Evolutionary conservation across 169 alveolate species (phyloP).

Genomic region (Cytauxzoon felis): DNA sequence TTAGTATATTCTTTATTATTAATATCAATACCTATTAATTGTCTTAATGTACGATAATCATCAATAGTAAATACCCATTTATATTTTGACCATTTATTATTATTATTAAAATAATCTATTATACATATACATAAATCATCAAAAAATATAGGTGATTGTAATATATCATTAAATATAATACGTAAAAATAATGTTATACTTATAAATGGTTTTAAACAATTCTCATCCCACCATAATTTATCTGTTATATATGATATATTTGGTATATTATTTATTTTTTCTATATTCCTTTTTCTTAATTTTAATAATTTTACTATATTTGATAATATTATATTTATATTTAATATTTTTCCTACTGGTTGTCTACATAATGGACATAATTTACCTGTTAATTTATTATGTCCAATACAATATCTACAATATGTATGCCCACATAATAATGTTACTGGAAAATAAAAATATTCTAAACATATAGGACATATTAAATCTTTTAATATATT

Average conservation of each 20-base stretch:
- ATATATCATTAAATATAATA: conserved; percentile 66
- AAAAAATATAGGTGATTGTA: conserved; percentile 71
- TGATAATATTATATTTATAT: conserved; percentile 77
- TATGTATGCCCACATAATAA: conserved; percentile 86
- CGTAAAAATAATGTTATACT: conserved; percentile 71
- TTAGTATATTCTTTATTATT: conserved; percentile 3
- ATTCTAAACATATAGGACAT: conserved; percentile 85
- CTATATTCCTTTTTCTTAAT: conserved; percentile 51
- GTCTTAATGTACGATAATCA: conserved; percentile 63
- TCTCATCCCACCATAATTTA: conserved; percentile 73
- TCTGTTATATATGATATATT: conserved; percentile 59
- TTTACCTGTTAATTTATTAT: conserved; percentile 68
- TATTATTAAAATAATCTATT: conserved; percentile 64
- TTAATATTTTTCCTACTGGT: conserved; percentile 72
- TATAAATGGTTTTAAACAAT: conserved; percentile 71
- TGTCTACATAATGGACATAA: conserved; percentile 86
- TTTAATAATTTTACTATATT: conserved; percentile 73
- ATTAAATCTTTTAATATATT: conserved; percentile 74
- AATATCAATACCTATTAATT: conserved; percentile 63
- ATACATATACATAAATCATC: conserved; percentile 76
- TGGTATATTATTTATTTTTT: conserved; percentile 18
- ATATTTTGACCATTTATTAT: conserved; percentile 65
- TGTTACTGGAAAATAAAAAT: conserved; percentile 82
- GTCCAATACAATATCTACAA: conserved; percentile 86
- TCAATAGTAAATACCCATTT: conserved; percentile 73